phyloP scores from a whole-genome alignment of 2,329 filamentous ascomycete genomes.

The Aspergillus phoenicis region DNA sequence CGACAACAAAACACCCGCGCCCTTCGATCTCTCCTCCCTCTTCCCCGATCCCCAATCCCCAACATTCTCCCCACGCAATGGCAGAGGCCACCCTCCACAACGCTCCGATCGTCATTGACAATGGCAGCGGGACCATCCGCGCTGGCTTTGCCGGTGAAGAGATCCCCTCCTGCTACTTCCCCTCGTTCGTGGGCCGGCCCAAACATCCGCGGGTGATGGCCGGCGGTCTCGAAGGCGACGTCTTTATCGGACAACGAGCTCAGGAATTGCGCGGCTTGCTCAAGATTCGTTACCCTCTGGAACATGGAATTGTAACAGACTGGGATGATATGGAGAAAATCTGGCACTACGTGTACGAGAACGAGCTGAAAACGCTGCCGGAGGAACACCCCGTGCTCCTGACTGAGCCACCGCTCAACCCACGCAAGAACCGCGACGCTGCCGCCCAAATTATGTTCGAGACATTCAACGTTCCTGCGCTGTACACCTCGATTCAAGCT shows the following conservation, averaged over 20 bases:
- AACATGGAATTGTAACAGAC: constrained; percentile 97
- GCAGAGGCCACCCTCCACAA: constrained; percentile 78
- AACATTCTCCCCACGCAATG: constrained; percentile 48
- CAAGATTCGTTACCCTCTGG: constrained; percentile 93
- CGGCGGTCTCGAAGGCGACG: constrained; percentile 93
- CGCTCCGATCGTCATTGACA: constrained; percentile 97
- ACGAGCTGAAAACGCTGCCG: constrained; percentile 92
- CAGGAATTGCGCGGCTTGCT: constrained; percentile 87
- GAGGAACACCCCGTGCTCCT: constrained; percentile 98
- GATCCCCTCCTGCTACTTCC: constrained; percentile 93
- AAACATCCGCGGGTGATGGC: constrained; percentile 94
- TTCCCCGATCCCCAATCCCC: constrained; percentile 16
- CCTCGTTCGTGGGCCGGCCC: constrained; percentile 92
- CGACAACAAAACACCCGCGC: constrained; percentile 24
- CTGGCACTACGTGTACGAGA: constrained; percentile 96
- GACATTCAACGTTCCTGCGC: constrained; percentile 94
- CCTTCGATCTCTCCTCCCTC: constrained; percentile 12
- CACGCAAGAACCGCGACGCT: constrained; percentile 90
- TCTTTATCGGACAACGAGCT: constrained; percentile 92
- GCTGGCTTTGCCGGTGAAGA: constrained; percentile 97
- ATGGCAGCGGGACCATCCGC: constrained; percentile 95
- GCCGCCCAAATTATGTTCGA: constrained; percentile 98
- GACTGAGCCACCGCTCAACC: constrained; percentile 94
- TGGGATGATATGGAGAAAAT: constrained; percentile 99
- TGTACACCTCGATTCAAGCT: constrained; percentile 96